phyloP scores from a whole-genome alignment of 2,329 filamentous ascomycete species.

The Phoma herbarum region DNA sequence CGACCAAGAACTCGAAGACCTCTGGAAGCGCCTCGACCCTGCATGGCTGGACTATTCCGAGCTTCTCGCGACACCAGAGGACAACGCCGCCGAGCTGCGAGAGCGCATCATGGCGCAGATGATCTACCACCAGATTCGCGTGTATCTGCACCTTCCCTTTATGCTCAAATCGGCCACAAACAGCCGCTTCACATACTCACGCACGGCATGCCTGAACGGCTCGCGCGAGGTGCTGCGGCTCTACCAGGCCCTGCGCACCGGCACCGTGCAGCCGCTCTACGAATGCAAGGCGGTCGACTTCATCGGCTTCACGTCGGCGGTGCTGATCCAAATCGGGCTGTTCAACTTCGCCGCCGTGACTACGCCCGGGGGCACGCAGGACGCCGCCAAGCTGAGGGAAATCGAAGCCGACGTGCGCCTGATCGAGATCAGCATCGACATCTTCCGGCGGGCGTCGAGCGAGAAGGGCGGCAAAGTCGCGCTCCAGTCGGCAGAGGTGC shows the following conservation, averaged over 20 bases:
- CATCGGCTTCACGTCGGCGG: conserved; percentile 57
- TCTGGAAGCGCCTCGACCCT: conserved; percentile 50
- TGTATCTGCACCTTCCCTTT: conserved; percentile 58
- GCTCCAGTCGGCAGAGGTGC: conserved; percentile 49
- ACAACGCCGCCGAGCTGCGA: conserved; percentile 48
- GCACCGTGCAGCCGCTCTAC: conserved; percentile 50
- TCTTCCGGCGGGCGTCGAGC: conserved; percentile 52
- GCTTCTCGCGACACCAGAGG: conserved; percentile 38
- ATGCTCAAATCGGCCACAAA: conserved; percentile 53
- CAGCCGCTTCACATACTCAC: conserved; percentile 51
- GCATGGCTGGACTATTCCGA: conserved; percentile 51
- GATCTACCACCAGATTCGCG: conserved; percentile 55
- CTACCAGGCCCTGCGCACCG: conserved; percentile 51
- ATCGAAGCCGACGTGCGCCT: conserved; percentile 49
- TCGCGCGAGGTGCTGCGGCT: conserved; percentile 54
- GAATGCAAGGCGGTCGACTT: conserved; percentile 60
- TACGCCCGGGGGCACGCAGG: neutral
- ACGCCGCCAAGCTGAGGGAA: conserved; percentile 32
- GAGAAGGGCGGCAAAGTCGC: conserved; percentile 55
- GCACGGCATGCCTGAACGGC: conserved; percentile 52
- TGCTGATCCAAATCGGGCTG: conserved; percentile 55
- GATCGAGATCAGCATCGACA: conserved; percentile 53
- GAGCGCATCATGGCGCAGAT: conserved; percentile 55
- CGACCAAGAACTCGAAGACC: conserved; percentile 55
- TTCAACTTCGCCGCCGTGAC: conserved; percentile 45